A percentile compares a stretch with the other conserved stretches of the same genome.
Conservation (phyloP, 768 basidiomycete genomes). For the Hypholoma fasciculare region DNA sequence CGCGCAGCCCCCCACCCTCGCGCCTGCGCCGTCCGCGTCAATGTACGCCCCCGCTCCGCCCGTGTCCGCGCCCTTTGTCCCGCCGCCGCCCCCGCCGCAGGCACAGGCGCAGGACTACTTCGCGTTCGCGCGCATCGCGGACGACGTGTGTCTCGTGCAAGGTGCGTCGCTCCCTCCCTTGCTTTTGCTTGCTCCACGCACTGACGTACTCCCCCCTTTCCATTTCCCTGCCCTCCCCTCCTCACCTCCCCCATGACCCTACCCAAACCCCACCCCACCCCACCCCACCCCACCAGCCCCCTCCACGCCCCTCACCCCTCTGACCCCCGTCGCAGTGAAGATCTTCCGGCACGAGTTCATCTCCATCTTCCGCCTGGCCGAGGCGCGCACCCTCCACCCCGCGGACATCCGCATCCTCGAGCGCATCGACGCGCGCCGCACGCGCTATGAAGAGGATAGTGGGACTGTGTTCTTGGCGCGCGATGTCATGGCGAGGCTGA, state of each 20-base stretch:
- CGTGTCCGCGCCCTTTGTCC: background rate
- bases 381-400: conserved; percentile 46
- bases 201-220: background rate
- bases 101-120: conserved; percentile 30
- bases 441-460: conserved; percentile 58
- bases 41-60: background rate
- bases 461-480: conserved; percentile 61
- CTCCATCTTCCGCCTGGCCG: conserved; percentile 59
- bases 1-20: too few species aligned
- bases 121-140: conserved; percentile 57
- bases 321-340: conserved; percentile 50
- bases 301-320: conserved; percentile 39
- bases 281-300: conserved; percentile 28
- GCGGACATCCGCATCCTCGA: conserved; percentile 53
- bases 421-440: conserved; percentile 44
- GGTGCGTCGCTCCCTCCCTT: conserved; percentile 41
- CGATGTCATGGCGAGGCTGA: conserved; percentile 45
- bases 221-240: too few species aligned
- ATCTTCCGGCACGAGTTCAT: conserved; percentile 63
- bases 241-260: too few species aligned
- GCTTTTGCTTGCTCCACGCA: background rate
- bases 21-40: too few species aligned
- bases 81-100: background rate
- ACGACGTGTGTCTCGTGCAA: conserved; percentile 65
- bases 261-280: too few species aligned